Conservation (phyloP, 176 grass and related monocot genomes). For the Rhynchospora pubera region DNA sequence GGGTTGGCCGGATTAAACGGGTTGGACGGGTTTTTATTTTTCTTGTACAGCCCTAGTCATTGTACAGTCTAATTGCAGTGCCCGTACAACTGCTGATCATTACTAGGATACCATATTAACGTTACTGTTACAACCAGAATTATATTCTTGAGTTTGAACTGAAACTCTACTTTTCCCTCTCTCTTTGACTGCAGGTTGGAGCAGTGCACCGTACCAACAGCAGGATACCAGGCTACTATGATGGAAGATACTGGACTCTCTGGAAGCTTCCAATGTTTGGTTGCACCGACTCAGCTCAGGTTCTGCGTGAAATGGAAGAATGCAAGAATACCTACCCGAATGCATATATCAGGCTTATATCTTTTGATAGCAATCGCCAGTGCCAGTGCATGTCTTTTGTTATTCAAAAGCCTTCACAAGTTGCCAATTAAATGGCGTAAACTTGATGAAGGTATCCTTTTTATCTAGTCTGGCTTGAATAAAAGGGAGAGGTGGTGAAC, state of each 20-base stretch:
- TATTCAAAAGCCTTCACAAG: constrained; percentile 36
- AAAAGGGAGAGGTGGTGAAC: background rate
- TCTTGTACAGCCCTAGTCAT: too few species aligned
- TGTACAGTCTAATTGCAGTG: background rate
- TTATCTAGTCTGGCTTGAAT: background rate
- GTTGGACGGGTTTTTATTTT: too few species aligned
- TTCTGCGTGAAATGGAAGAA: constrained; percentile 39
- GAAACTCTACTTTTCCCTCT: background rate
- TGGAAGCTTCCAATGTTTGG: constrained; percentile 74
- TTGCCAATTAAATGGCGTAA: constrained; percentile 6
- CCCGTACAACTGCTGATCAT: background rate
- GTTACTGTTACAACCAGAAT: background rate
- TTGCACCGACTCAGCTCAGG: constrained; percentile 41
- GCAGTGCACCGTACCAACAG: constrained; percentile 43
- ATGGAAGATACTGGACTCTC: constrained; percentile 57
- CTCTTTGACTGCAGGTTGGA: constrained; percentile 23
- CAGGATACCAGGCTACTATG: constrained; percentile 57
- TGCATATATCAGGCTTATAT: constrained; percentile 48
- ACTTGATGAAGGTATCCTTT: background rate
- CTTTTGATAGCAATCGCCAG: constrained; percentile 41
- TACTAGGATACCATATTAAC: background rate
- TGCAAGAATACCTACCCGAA: constrained; percentile 46
- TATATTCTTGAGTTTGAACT: background rate
- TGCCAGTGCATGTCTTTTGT: constrained; percentile 66
- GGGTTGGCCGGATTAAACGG: too few species aligned